A percentile compares a stretch with the other conserved stretches of the same genome.
phyloP scores from a whole-genome alignment of 192 early-diverging fungal genomes.

The Backusella tuberculispora region DNA sequence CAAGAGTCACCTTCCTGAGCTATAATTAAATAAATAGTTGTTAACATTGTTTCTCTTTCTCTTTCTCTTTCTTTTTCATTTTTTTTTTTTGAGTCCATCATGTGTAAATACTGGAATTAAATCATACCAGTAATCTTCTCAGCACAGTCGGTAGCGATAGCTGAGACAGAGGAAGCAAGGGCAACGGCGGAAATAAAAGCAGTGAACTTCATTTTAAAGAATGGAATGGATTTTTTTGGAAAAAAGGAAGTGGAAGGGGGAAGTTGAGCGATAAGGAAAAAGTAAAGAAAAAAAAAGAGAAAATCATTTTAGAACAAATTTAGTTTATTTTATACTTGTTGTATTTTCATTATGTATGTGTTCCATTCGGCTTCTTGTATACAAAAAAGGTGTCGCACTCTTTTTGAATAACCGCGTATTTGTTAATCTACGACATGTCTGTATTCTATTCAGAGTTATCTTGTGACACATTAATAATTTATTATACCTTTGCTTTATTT shows the following conservation, averaged over 20 bases:
- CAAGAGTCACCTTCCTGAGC: constrained; percentile 28
- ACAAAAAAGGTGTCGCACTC: neutral
- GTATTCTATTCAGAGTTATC: constrained; percentile 7
- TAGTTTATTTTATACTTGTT: neutral
- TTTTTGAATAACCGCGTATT: neutral
- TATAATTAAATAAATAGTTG: neutral
- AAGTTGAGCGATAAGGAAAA: neutral
- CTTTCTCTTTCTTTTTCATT: too few species aligned
- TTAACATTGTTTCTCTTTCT: neutral
- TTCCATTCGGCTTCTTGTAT: neutral
- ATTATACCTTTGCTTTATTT: constrained; percentile 4
- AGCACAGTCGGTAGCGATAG: constrained; percentile 16
- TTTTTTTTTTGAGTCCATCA: neutral
- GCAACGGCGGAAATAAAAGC: constrained; percentile 31
- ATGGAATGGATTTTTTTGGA: constrained; percentile 1
- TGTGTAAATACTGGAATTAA: neutral
- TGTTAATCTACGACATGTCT: constrained; percentile 2
- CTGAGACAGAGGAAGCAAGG: constrained; percentile 21
- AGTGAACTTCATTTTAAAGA: constrained; percentile 41
- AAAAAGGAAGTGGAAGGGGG: neutral
- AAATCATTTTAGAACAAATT: neutral
- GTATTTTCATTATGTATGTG: neutral
- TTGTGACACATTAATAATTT: constrained; percentile 20
- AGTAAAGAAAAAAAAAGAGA: neutral
- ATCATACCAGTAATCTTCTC: constrained; percentile 18